These are phyloP conservation scores for Amesomyces nigricolor DNA, from an alignment of 2,329 filamentous ascomycete genomes.

Conservation along the genomic window DNA sequence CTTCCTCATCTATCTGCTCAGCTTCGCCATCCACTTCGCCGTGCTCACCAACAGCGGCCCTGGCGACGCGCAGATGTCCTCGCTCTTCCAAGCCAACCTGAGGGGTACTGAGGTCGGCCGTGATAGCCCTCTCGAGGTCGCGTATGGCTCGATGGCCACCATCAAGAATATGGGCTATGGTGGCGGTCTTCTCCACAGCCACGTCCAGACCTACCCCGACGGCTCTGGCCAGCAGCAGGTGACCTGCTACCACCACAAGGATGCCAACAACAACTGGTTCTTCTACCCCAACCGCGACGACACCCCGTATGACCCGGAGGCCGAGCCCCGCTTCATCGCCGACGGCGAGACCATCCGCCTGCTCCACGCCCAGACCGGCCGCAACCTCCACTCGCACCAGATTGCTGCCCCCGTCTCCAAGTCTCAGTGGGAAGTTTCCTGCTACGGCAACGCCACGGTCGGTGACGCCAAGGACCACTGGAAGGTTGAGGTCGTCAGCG, in stretches of 20 bases:
- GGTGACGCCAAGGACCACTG: constrained; percentile 98
- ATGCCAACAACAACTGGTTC: constrained; percentile 99
- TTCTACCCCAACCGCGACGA: constrained; percentile 89
- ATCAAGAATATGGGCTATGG: constrained; percentile 99
- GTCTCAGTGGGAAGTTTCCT: constrained; percentile 85
- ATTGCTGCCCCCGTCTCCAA: constrained; percentile 87
- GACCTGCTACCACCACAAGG: constrained; percentile 99
- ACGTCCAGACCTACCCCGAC: constrained; percentile 92
- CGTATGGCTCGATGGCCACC: constrained; percentile 80
- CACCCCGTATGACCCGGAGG: constrained; percentile 64
- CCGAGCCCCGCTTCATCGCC: constrained; percentile 67
- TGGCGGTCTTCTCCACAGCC: constrained; percentile 85
- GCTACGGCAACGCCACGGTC: constrained; percentile 90
- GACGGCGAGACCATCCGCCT: constrained; percentile 77
- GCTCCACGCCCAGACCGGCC: constrained; percentile 90
- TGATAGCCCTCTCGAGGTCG: constrained; percentile 89
- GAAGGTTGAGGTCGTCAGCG: constrained; percentile 84
- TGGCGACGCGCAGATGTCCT: constrained; percentile 99
- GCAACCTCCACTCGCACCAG: constrained; percentile 92
- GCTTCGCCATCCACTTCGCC: constrained; percentile 90
- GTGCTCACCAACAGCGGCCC: constrained; percentile 91
- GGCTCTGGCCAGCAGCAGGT: constrained; percentile 93
- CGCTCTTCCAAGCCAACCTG: constrained; percentile 95
- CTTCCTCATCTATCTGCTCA: constrained; percentile 87
- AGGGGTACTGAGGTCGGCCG: constrained; percentile 89